Evolutionary conservation across 73 alveolate genomes (phyloP), one percentile per base, ranked within the genome.

Genomic region (Paramecium bursaria): DNA sequence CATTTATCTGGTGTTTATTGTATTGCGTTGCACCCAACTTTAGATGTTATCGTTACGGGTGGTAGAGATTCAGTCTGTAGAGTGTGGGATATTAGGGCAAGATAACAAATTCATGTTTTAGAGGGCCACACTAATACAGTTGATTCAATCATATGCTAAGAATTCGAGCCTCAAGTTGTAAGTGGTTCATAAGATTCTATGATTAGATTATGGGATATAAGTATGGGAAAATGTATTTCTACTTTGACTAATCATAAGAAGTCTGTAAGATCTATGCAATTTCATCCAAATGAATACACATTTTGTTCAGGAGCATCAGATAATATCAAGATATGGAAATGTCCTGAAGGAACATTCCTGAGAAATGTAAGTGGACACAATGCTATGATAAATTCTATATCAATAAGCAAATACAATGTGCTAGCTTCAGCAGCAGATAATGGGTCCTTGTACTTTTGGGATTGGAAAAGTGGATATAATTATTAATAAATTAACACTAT

Each of bases 61-160:
- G 96, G 98, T 14, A 88, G 99, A 75, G 99, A 97, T 74, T 90
- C 98, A 19, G 97, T 95, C 2, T 97, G 95, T 0, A 74, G 99
- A 74, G 96, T 98, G 6, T 98, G 99, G 99, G 99, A 98, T 85
- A 95, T 98, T 75, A 91, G 99, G 75, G 95, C 99, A 23, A 97
- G 98, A 89, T 92, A 94, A 22, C 91, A 95, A 48, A 95, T 98
- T 50, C 92, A 86, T 74, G 93, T 91, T 6, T 90, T 98, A 74
- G 98, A 93, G 74, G 99, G 99, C 22, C 99, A 98, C 86, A 61
- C 97, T 23, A 93, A 95, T 75, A 95, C 99, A 22, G 97, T 98
- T 19, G 95, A 90, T 46, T 73, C 98, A 46, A 90, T 97, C 31
- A 76, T 87, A 3, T 88, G 98, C 76, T 98, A 98, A 93, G 98